These are phyloP conservation scores for Volvox reticuliferus DNA, from an alignment of 139 green algal genomes.

Conservation along the genomic window DNA sequence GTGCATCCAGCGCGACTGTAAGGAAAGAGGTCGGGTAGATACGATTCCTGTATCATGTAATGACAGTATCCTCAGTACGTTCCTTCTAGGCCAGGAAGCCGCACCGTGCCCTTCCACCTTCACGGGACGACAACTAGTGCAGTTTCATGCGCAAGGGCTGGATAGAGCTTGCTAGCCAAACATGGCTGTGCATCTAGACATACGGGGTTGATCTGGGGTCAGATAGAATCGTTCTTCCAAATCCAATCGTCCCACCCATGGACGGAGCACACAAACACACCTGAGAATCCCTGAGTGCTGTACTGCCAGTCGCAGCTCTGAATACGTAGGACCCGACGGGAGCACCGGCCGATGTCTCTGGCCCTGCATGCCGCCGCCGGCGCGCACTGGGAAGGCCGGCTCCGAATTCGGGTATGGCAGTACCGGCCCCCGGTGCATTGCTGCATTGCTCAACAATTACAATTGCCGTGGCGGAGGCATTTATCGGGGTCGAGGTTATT, in stretches of 20 bases:
- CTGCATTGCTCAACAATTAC: not conserved
- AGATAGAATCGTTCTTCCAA: not conserved
- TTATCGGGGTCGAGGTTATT: not conserved
- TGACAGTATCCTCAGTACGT: not conserved
- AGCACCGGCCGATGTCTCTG: not conserved
- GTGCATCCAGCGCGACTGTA: not conserved
- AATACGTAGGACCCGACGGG: not conserved
- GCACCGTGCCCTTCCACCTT: no score
- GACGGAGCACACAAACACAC: not conserved
- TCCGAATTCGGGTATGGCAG: not conserved
- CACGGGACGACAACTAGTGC: no score
- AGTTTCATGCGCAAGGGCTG: no score
- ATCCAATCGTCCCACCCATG: not conserved
- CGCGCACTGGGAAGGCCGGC: no score
- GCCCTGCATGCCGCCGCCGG: no score
- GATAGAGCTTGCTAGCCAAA: no score
- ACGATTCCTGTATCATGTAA: no score
- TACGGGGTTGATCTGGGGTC: no score
- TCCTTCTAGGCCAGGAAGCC: not conserved
- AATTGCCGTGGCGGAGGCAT: not conserved
- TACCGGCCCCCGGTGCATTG: not conserved
- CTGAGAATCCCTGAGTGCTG: not conserved
- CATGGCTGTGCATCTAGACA: no score
- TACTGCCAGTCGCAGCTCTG: not conserved
- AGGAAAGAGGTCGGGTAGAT: not conserved